Base-by-base conservation (phyloP, 2,329 filamentous ascomycete genomes). In the Fusarium keratoplasticum region DNA sequence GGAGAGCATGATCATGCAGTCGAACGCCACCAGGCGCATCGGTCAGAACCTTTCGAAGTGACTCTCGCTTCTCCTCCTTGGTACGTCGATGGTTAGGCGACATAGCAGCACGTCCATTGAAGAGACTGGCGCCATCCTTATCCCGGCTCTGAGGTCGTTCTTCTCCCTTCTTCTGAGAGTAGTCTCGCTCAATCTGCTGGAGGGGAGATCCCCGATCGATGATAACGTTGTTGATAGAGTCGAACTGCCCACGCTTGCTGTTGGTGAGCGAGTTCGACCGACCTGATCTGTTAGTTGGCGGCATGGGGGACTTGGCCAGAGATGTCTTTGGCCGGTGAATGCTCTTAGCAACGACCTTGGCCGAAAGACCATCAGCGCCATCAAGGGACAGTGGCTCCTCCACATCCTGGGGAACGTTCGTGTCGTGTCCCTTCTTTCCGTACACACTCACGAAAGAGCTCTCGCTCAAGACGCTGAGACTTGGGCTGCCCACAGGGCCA, bases 391-490 rank as follows among this genome's bases (percentile, higher is more conserved):
- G 71, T 1, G 80, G 76, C 38, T 83, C 81, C 22, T 83, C 81
- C 5, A 80, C 69, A 5, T 79, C 72, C 20, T 67, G 66, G 4
- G 77, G 68, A 5, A 75, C 74, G 13, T 75, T 74, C 31, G 74
- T 76, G 11, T 80, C 78, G 2, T 74, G 63, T 9, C 70, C 76
- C 70, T 86, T 86, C 27, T 84, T 81, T 4, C 90, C 91, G 64
- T 93, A 93, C 0, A 93, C 84, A 74, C 91, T 93, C 25, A 88
- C 75, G 75, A 93, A 92, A 0, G 91, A 93, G 78, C 90, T 92
- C 79, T 93, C 90, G 73, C 91, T 93, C 70, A 93, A 81, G 14
- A 92, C 84, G 72, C 91, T 93, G 59, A 93, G 81, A 36, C 87
- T 88, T 5, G 91, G 91, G 73, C 90, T 93, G 31, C 84, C 84